Percentiles rank a stretch among this genome's conserved stretches.
These are phyloP conservation scores for Barbatosphaeria neglecta DNA, from an alignment of 495 filamentous ascomycete species.

Conservation along the genomic window DNA sequence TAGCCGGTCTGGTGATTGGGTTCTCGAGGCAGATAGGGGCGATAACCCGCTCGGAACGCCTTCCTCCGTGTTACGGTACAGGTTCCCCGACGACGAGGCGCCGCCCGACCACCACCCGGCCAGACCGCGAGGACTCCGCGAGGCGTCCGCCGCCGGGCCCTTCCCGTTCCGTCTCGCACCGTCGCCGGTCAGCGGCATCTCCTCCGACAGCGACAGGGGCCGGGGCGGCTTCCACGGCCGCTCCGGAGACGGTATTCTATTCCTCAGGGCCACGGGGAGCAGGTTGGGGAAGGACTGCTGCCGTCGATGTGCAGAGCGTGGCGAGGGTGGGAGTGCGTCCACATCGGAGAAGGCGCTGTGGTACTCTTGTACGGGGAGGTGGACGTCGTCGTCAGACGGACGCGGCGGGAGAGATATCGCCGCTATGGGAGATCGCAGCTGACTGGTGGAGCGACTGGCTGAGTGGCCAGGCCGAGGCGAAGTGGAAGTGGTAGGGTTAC, in stretches of 20 bases:
- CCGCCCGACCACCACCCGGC: conserved; percentile 17
- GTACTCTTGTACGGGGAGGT: conserved; percentile 17
- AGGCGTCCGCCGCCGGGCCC: conserved; percentile 11
- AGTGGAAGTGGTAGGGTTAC: neutral
- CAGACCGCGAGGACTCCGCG: conserved; percentile 11
- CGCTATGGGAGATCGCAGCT: neutral
- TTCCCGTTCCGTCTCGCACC: conserved; percentile 11
- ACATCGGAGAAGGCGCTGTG: conserved; percentile 23
- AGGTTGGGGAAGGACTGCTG: conserved; percentile 30
- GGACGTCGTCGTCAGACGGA: conserved; percentile 4
- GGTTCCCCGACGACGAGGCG: conserved; percentile 2
- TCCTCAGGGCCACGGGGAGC: conserved; percentile 18
- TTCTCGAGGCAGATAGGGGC: neutral
- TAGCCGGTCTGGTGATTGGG: conserved; percentile 11
- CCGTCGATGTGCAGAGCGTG: conserved; percentile 23
- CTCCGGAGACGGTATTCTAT: conserved; percentile 18
- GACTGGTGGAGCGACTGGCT: no score
- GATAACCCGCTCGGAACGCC: neutral
- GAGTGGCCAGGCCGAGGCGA: no score
- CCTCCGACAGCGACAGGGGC: conserved; percentile 18
- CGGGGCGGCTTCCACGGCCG: conserved; percentile 9
- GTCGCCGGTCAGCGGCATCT: conserved; percentile 35
- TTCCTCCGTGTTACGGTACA: neutral
- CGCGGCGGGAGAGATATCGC: conserved; percentile 8
- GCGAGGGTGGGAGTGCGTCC: conserved; percentile 10